Evolutionary conservation across 2,329 filamentous ascomycete species (phyloP).

Genomic region (Aspergillus ruber): DNA sequence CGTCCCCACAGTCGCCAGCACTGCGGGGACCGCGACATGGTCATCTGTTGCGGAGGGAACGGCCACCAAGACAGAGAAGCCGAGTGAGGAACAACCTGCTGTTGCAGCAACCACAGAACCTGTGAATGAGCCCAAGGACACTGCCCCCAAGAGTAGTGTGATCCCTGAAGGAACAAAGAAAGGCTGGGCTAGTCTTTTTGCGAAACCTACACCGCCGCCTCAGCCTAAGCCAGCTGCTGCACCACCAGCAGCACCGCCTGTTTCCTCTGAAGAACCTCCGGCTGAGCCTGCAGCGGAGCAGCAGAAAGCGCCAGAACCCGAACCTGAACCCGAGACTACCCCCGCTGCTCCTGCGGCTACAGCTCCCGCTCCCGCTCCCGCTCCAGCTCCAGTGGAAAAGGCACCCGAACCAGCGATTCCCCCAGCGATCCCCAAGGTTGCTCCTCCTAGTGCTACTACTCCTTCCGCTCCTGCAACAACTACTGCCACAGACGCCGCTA

Average conservation of each 20-base stretch:
- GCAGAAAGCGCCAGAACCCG: constrained; percentile 2
- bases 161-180: constrained; percentile 38
- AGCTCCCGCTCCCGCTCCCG: constrained; percentile 10
- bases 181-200: constrained; percentile 69
- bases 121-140: constrained; percentile 10
- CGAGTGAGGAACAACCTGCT: constrained; percentile 13
- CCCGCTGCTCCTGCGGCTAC: constrained; percentile 31
- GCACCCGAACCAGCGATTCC: constrained; percentile 8
- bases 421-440: constrained; percentile 13
- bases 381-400: constrained; percentile 12
- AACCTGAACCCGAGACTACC: constrained; percentile 6
- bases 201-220: constrained; percentile 52
- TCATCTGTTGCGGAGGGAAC: constrained; percentile 19
- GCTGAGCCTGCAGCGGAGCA: constrained; percentile 1
- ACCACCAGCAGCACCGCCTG: constrained; percentile 12
- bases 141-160: constrained; percentile 25
- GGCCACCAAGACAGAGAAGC: constrained; percentile 18
- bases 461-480: constrained; percentile 16
- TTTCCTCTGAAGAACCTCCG: neutral
- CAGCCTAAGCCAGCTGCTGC: constrained; percentile 41
- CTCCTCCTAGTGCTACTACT: constrained; percentile 29
- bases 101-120: constrained; percentile 11
- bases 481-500: constrained; percentile 33
- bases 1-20: constrained; percentile 8
- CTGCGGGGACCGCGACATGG: constrained; percentile 7